These are phyloP conservation scores for Starmerella sirachaensis DNA, from an alignment of 805 yeast species.

Conservation along the genomic window DNA sequence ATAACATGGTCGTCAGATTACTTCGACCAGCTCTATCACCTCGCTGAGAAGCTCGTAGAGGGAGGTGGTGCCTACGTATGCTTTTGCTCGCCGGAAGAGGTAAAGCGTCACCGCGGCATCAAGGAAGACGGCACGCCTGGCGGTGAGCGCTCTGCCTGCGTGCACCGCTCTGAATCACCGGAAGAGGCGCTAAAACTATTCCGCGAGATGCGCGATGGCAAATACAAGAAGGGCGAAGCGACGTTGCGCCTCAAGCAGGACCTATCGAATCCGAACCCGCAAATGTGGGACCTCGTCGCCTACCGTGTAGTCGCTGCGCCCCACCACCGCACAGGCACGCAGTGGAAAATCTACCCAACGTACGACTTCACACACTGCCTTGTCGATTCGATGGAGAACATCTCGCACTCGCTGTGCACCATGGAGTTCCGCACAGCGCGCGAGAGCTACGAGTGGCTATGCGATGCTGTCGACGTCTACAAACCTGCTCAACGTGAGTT, in stretches of 20 bases:
- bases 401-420: constrained; percentile 91
- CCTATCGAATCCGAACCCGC: constrained; percentile 79
- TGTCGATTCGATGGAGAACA: constrained; percentile 94
- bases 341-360: constrained; percentile 97
- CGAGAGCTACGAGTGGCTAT: constrained; percentile 96
- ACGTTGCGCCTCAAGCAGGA: constrained; percentile 96
- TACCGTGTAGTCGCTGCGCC: constrained; percentile 85
- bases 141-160: constrained; percentile 78
- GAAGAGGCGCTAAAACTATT: constrained; percentile 72
- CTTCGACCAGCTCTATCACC: constrained; percentile 73
- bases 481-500: constrained; percentile 98
- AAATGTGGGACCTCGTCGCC: constrained; percentile 99
- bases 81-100: constrained; percentile 85
- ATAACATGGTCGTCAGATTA: constrained; percentile 93
- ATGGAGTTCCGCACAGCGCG: constrained; percentile 86
- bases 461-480: constrained; percentile 87
- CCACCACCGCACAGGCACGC: constrained; percentile 92
- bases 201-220: constrained; percentile 84
- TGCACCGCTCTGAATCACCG: constrained; percentile 54
- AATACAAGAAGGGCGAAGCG: constrained; percentile 80
- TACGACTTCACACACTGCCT: constrained; percentile 98
- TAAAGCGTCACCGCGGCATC: constrained; percentile 80
- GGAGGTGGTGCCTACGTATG: constrained; percentile 78
- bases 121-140: constrained; percentile 87
- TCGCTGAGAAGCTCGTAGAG: constrained; percentile 72